These are phyloP conservation scores for Lyophyllum shimeji DNA, from an alignment of 768 basidiomycete species.

Conservation along the genomic window DNA sequence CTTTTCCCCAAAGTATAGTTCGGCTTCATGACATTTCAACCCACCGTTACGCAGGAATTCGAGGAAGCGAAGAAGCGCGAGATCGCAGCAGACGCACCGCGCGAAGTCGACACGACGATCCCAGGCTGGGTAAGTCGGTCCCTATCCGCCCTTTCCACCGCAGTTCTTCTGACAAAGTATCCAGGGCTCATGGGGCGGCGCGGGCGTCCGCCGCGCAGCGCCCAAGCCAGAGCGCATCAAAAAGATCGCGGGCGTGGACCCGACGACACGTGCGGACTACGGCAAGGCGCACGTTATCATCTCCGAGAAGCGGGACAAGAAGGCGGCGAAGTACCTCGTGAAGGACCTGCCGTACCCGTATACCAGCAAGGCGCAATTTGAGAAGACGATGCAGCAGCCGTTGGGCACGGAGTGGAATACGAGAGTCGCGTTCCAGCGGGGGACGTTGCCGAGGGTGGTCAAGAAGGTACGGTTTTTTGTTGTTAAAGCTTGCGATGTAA, in stretches of 20 bases:
- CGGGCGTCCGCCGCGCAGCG: conserved; percentile 58
- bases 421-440: conserved; percentile 77
- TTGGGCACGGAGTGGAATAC: conserved; percentile 95
- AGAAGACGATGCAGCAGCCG: conserved; percentile 77
- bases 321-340: conserved; percentile 84
- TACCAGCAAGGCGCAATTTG: conserved; percentile 91
- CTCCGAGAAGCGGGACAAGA: conserved; percentile 93
- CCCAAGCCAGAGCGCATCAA: conserved; percentile 77
- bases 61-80: conserved; percentile 80
- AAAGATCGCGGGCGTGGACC: conserved; percentile 79
- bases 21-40: too few species aligned
- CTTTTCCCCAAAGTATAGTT: neutral
- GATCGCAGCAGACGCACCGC: conserved; percentile 85
- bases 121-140: conserved; percentile 86
- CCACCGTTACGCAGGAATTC: conserved; percentile 82
- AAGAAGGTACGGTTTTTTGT: conserved; percentile 67
- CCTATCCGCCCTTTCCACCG: conserved; percentile 1
- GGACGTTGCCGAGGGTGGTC: conserved; percentile 80
- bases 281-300: conserved; percentile 89
- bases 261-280: conserved; percentile 78
- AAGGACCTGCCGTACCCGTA: conserved; percentile 95
- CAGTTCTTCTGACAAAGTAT: neutral
- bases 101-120: conserved; percentile 84
- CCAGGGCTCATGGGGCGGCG: conserved; percentile 92
- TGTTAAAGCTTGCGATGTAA: too few species aligned